Base-by-base conservation (phyloP, 2,329 filamentous ascomycete species). In the Colletotrichum theobromicola region DNA sequence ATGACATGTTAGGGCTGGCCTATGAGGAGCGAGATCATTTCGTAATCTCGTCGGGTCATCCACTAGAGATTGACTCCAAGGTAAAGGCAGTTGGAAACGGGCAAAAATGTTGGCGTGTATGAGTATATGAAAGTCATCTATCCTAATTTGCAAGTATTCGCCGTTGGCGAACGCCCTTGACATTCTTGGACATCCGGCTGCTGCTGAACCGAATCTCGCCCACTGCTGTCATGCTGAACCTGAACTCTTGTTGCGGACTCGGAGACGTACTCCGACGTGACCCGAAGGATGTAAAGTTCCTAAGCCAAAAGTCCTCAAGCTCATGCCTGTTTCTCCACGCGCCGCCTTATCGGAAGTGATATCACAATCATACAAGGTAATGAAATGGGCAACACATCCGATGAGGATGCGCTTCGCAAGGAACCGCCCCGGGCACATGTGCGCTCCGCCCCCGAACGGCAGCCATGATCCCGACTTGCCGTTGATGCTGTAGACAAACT, bases 11-110 rank as follows among this genome's bases (percentile, higher is more conserved):
- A 7, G 91, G 91, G 0, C 76, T 90, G 77, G 80, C 60, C 67
- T 78, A 4, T 76, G 78, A 60, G 72, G 80, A 32, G 74, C 70
- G 79, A 58, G 75, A 77, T 4, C 88, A 93, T 75, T 93, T 93
- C 82, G 86, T 93, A 4, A 85, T 94, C 8, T 91, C 87, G 67
- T 91, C 94, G 79, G 91, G 91, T 0, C 91, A 85, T 76, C 92
- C 92, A n/a, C 78, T 94, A 75, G 87, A 91, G 77, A 89, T 93
- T 79, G 89, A 87, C 5, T 87, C 87, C 3, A 82, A 88, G 58
- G 86, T 93, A 37, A 87, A 86, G 78, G 90, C 87, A 9, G 87
- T 92, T 16, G 86, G 85, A 5, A 84, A 83, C 67, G 42, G 42
- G 3, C 42, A 50, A 13, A 50, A 4, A 3, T 50, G 24, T 28